Evolutionary conservation across 305 asterid genomes (phyloP).

Genomic region (Solanum aculeatissimum): DNA sequence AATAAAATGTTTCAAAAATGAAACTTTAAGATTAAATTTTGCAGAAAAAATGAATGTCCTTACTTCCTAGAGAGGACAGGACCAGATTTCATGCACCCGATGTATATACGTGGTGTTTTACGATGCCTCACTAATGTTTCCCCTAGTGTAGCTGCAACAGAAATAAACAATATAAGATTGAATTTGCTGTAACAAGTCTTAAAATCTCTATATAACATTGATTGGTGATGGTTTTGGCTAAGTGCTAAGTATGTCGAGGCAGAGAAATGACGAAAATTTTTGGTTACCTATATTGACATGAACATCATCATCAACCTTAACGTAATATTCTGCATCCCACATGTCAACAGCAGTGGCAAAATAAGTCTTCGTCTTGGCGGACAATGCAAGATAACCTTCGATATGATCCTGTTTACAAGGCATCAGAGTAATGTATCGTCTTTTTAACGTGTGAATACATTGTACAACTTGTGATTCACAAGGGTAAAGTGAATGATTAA

Average conservation of each 20-base stretch:
- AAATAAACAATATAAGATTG: neutral
- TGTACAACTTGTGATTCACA: neutral
- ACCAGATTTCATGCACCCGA: slow-evolving; percentile 59
- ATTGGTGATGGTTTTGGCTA: neutral
- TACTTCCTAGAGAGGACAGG: slow-evolving; percentile 47
- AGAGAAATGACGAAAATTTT: neutral
- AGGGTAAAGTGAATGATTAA: neutral
- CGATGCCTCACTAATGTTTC: slow-evolving; percentile 36
- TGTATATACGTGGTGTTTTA: slow-evolving; percentile 32
- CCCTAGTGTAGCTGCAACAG: slow-evolving; percentile 22
- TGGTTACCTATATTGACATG: slow-evolving; percentile 33
- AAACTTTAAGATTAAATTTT: neutral
- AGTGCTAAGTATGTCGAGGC: neutral
- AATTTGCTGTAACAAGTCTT: neutral
- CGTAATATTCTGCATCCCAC: slow-evolving; percentile 36
- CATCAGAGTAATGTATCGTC: neutral
- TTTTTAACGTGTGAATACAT: neutral
- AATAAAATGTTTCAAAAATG: neutral
- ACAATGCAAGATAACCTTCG: slow-evolving; percentile 41
- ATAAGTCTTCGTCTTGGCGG: slow-evolving; percentile 37
- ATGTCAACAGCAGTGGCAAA: slow-evolving; percentile 27
- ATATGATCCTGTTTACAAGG: slow-evolving; percentile 26
- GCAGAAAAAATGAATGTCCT: neutral
- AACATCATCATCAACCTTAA: slow-evolving; percentile 41
- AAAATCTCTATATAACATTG: neutral